These are phyloP conservation scores for Exophiala dermatitidis DNA, from an alignment of 2,329 filamentous ascomycete genomes.

Conservation along the genomic window DNA sequence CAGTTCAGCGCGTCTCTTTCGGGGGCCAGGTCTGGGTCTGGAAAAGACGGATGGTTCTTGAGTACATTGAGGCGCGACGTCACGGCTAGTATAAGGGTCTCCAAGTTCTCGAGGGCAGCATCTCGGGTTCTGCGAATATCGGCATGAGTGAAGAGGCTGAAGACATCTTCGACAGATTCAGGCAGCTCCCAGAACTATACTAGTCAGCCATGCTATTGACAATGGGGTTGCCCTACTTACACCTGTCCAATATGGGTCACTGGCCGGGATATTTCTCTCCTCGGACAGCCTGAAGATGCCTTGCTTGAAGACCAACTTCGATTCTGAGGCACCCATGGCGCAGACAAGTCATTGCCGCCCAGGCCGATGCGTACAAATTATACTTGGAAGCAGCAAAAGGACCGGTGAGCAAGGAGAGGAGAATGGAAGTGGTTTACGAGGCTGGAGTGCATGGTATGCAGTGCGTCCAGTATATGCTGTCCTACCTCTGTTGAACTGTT, in stretches of 20 bases:
- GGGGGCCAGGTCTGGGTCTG: constrained; percentile 72
- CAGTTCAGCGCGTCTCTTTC: constrained; percentile 92
- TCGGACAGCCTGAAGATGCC: constrained; percentile 96
- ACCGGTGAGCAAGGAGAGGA: background rate
- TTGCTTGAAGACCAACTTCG: constrained; percentile 97
- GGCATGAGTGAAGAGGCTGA: constrained; percentile 84
- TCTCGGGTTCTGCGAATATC: constrained; percentile 86
- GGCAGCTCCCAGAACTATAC: constrained; percentile 91
- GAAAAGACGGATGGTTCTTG: constrained; percentile 84
- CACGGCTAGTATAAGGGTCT: constrained; percentile 76
- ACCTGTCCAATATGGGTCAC: constrained; percentile 88
- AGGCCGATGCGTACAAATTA: background rate
- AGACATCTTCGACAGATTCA: constrained; percentile 91
- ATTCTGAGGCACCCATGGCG: constrained; percentile 92
- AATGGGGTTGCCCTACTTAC: constrained; percentile 46
- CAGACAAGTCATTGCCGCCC: constrained; percentile 14
- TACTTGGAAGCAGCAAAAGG: background rate
- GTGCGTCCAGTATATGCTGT: too few relatives aligned
- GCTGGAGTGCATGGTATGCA: background rate
- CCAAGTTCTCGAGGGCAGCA: constrained; percentile 74
- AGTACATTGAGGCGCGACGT: constrained; percentile 76
- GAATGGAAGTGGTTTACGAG: background rate
- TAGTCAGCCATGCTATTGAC: constrained; percentile 24
- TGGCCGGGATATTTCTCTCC: constrained; percentile 74
- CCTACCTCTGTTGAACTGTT: too few relatives aligned